Conservation (phyloP, 2,329 filamentous ascomycete genomes). For the Sporothrix pallida region DNA sequence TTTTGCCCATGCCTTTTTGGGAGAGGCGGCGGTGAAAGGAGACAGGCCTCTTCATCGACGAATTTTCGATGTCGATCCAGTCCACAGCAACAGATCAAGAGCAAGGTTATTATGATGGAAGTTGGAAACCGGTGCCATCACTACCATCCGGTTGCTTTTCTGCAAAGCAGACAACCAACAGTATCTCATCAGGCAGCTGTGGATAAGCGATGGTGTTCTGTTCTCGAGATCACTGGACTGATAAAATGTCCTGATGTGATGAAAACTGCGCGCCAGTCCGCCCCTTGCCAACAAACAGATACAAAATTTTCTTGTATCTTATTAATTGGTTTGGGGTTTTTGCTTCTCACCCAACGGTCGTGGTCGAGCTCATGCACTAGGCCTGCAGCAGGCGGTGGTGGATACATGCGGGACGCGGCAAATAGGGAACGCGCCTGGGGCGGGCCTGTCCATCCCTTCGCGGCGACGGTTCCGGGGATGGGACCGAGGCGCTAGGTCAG, state of each 20-base stretch:
- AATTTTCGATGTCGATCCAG: conserved; percentile 14
- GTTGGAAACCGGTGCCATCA: neutral
- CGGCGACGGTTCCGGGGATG: conserved; percentile 31
- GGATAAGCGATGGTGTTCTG: neutral
- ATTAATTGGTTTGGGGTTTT: conserved; percentile 1
- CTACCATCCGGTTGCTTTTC: neutral
- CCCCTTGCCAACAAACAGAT: neutral
- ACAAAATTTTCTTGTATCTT: neutral
- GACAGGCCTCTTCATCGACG: neutral
- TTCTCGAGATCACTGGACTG: neutral
- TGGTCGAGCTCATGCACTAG: conserved; percentile 4
- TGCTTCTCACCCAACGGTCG: conserved; percentile 10
- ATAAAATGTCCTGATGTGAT: neutral
- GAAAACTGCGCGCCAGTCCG: neutral
- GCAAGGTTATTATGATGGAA: neutral
- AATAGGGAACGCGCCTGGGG: conserved; percentile 33
- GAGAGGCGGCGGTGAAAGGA: conserved; percentile 9
- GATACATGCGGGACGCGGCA: conserved; percentile 34
- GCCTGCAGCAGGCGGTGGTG: conserved; percentile 22
- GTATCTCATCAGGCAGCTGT: neutral
- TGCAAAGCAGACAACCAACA: neutral
- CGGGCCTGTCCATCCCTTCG: conserved; percentile 34
- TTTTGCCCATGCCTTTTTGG: neutral
- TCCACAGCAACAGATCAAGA: neutral
- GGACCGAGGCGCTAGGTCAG: conserved; percentile 29